Percentiles rank a stretch among this genome's conserved stretches.
phyloP scores from a whole-genome alignment of 345 rosid genomes.

The Pelargonium nanum region DNA sequence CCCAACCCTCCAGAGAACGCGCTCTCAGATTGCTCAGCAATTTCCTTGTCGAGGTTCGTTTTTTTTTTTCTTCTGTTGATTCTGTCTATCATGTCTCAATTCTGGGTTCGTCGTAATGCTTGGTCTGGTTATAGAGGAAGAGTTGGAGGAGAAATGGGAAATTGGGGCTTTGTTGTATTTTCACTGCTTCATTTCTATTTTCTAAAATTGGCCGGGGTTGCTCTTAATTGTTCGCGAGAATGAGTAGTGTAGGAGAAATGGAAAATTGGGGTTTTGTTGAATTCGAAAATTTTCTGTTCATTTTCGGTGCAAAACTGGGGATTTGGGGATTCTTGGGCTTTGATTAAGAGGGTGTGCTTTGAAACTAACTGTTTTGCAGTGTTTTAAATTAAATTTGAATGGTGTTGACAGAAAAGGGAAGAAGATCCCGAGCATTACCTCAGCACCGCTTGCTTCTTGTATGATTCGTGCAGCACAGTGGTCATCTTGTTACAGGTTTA shows the following conservation, averaged over 20 bases:
- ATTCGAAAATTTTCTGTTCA: too few species aligned
- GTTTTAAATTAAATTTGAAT: not conserved
- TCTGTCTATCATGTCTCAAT: not conserved
- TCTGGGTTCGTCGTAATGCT: not conserved
- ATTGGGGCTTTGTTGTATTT: too few species aligned
- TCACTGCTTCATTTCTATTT: too few species aligned
- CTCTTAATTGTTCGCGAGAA: not conserved
- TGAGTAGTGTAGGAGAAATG: not conserved
- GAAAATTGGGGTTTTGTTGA: not conserved
- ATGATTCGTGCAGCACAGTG: constrained; percentile 11
- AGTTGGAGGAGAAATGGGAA: not conserved
- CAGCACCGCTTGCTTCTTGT: constrained; percentile 9
- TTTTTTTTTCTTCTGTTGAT: not conserved
- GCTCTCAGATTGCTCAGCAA: constrained; percentile 13
- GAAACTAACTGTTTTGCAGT: not conserved
- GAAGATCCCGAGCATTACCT: constrained; percentile 11
- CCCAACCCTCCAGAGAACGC: constrained; percentile 1
- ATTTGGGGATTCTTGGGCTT: not conserved
- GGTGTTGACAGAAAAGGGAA: constrained; percentile 10
- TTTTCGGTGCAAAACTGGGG: too few species aligned
- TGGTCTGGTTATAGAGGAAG: too few species aligned
- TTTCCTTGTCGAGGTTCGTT: constrained; percentile 9
- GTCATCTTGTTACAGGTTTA: constrained; percentile 13
- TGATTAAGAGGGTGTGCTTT: not conserved
- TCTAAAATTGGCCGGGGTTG: not conserved